Base-by-base conservation (phyloP, 2,329 filamentous ascomycete species). In the Dactylellina haptotyla region DNA sequence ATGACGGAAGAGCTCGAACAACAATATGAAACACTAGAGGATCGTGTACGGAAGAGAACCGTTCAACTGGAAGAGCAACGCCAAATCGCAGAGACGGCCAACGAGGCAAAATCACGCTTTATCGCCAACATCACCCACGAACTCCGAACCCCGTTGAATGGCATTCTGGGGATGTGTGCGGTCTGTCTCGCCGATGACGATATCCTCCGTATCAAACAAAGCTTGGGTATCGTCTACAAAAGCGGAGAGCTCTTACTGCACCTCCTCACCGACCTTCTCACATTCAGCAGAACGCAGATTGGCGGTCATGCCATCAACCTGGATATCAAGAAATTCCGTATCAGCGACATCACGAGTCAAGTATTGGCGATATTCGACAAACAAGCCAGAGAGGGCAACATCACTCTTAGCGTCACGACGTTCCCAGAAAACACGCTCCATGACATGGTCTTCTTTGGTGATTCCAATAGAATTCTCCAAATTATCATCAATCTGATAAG, bases 91-190 rank as follows among this genome's bases (percentile, higher is more conserved):
- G 75, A 97, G 80, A 90, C 91, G 10, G 93, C 93, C 1, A 97
- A 97, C 77, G 91, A 97, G 81, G 96, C 92, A 84, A 99, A 99
- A 82, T 98, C 95, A 0, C 84, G 98, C 9, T 98, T 98, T 82
- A 96, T 99, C 75, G 95, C 95, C n/a, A 98, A 98, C 78, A 97
- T 98, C 58, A 90, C 88, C 0, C 88, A 90, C 76, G 88, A 98
- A 80, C 84, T 99, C 34, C 96, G 97, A 79, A 99, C 95, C 0
- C 95, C 95, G 0, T 85, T 98, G 69, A 98, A 98, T 79, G 95
- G 94, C 14, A 97, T 98, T 56, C 84, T 99, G 77, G 95, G 95
- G 69, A 95, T 97, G 90, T 93, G 90, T 77, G 90, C 92, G 0
- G 90, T 97, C 0, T 96, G 92, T 80, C 94, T 97, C 91, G 90